A percentile compares a stretch with the other conserved stretches of the same genome.
Evolutionary conservation across 805 yeast genomes (phyloP).

Genomic region (Wickerhamomyces chaumierensis): DNA sequence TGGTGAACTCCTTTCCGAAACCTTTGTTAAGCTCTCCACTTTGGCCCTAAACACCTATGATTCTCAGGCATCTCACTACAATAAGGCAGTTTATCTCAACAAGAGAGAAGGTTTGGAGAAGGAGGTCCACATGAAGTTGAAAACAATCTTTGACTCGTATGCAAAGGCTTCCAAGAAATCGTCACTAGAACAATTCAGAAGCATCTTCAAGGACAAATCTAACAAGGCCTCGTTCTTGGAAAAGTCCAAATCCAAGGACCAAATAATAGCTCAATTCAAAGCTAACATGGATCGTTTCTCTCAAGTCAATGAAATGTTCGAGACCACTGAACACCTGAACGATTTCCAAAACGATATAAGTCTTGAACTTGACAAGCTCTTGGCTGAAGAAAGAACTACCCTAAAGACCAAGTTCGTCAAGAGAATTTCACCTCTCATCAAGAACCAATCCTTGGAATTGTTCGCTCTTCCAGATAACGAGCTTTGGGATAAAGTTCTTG

Average conservation of each 20-base stretch:
- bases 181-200: slow-evolving; percentile 21
- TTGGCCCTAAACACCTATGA: slow-evolving; percentile 48
- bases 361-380: slow-evolving; percentile 16
- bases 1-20: slow-evolving; percentile 27
- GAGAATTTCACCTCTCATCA: slow-evolving; percentile 33
- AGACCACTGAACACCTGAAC: slow-evolving; percentile 22
- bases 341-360: slow-evolving; percentile 18
- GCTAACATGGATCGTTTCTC: slow-evolving; percentile 9
- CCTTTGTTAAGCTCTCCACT: slow-evolving; percentile 31
- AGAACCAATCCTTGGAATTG: slow-evolving; percentile 36
- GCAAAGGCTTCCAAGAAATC: slow-evolving; percentile 25
- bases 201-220: slow-evolving; percentile 16
- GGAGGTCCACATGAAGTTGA: slow-evolving; percentile 36
- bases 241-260: slow-evolving; percentile 23
- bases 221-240: slow-evolving; percentile 22
- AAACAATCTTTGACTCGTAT: slow-evolving; percentile 31
- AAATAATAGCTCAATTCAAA: slow-evolving; percentile 9
- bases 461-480: slow-evolving; percentile 37
- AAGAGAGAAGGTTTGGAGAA: slow-evolving; percentile 39
- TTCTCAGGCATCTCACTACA: slow-evolving; percentile 65
- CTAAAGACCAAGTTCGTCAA: slow-evolving; percentile 34
- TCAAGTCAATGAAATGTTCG: slow-evolving; percentile 13
- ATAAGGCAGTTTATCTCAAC: slow-evolving; percentile 50
- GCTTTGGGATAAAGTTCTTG: slow-evolving; percentile 52
- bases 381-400: slow-evolving; percentile 15